Base-by-base conservation (phyloP, 805 yeast genomes). In the Wickerhamiella parazyma region DNA sequence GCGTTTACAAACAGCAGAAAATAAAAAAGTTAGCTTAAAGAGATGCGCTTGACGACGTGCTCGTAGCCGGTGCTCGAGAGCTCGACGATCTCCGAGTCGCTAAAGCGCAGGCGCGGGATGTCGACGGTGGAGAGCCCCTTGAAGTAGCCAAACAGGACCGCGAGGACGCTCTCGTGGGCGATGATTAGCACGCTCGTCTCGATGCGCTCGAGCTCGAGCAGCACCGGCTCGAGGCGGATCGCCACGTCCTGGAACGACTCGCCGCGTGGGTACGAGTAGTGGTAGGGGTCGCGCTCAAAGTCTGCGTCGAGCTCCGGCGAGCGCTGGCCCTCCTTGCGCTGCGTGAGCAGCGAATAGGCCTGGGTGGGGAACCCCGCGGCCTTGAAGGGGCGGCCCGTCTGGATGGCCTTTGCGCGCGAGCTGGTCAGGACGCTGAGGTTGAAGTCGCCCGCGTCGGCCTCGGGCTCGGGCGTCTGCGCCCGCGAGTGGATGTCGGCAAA, bases 181-280 rank as follows among this genome's bases (percentile, higher is more conserved):
- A 91, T 81, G 47, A 91, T 80, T 51, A 91, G 66, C 12, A 91
- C 72, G 58, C 86, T 95, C 42, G 83, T 73, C 16, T 61, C 54
- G 73, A 81, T 78, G 52, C 96, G 73, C 61, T 91, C 99, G 76
- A 91, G 79, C 61, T 91, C 97, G 58, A 91, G 69, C 48, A 91
- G 75, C 44, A 91, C 68, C 0, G 97, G 95, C 62, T 91, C 98
- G 64, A 91, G 73, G 53, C 95, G 76, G 29, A 91, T 80, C 0
- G 98, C 97, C 45, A 91, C 70, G 61, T 91, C 99, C 62, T 91
- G 98, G 58, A 86, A 91, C 41, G 93, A 82, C 64, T 91, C 99
- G 0, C 94, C 85, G 40, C 97, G 70, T 2, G 95, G 83, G 58
- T 74, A 91, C 47, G 98, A 69, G 58, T 80, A 89, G 62, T 91